These are phyloP conservation scores for Ashbya aceris DNA, from an alignment of 1,139 yeast genomes.

Conservation along the genomic window DNA sequence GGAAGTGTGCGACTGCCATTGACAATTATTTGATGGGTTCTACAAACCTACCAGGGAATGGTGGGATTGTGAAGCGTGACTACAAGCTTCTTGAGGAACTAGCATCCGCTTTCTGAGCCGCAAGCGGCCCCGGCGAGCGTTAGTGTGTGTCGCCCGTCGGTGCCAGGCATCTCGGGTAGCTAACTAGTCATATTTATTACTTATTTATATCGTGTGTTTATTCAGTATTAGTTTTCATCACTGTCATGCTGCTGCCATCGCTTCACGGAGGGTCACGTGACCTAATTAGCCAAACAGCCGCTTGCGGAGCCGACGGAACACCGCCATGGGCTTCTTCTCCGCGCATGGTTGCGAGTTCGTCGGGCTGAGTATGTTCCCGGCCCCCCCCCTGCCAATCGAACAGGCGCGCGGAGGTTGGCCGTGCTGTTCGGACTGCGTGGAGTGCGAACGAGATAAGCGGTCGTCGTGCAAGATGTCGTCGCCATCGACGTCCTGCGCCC, in stretches of 20 bases:
- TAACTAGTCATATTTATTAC: no score
- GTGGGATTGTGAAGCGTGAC: constrained; percentile 80
- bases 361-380: constrained; percentile 35
- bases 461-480: constrained; percentile 7
- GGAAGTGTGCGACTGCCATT: constrained; percentile 95
- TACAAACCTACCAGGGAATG: constrained; percentile 85
- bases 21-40: constrained; percentile 71
- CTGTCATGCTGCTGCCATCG: neutral
- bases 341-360: constrained; percentile 1
- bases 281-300: neutral
- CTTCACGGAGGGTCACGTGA: neutral
- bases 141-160: no score
- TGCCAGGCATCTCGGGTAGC: no score
- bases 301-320: constrained; percentile 1
- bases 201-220: neutral
- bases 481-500: constrained; percentile 60
- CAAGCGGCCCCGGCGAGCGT: no score
- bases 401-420: constrained; percentile 29
- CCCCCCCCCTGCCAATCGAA: constrained; percentile 33
- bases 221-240: neutral
- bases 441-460: constrained; percentile 3
- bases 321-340: neutral
- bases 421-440: constrained; percentile 4
- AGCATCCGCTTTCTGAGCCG: constrained; percentile 38
- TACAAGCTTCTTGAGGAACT: constrained; percentile 64